These are phyloP conservation scores for Colletotrichum cereale DNA, from an alignment of 2,329 filamentous ascomycete genomes.

Conservation along the genomic window DNA sequence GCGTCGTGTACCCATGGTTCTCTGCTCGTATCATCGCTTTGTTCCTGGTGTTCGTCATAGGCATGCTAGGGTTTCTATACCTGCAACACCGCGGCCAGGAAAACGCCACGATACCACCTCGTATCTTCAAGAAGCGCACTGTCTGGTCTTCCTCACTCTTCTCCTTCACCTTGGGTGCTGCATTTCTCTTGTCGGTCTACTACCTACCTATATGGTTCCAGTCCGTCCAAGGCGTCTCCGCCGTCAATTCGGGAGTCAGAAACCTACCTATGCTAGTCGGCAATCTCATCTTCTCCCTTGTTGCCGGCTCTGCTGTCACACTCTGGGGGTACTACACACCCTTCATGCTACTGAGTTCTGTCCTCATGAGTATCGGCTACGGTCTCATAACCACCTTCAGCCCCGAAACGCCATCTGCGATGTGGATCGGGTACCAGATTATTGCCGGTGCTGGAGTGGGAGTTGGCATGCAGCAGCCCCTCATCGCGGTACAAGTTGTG, in stretches of 20 bases:
- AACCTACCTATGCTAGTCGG: constrained; percentile 56
- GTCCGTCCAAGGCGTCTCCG: constrained; percentile 55
- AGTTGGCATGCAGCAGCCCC: constrained; percentile 57
- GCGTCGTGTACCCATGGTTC: constrained; percentile 62
- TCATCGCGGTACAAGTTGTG: constrained; percentile 60
- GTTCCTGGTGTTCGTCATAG: constrained; percentile 59
- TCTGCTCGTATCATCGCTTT: constrained; percentile 63
- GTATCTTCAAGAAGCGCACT: constrained; percentile 55
- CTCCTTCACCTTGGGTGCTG: constrained; percentile 54
- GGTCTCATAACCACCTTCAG: constrained; percentile 59
- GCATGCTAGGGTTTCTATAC: constrained; percentile 52
- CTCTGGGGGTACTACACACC: constrained; percentile 59
- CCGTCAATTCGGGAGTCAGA: constrained; percentile 55
- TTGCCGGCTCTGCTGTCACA: constrained; percentile 52
- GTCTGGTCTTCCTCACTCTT: constrained; percentile 52
- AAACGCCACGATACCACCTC: constrained; percentile 57
- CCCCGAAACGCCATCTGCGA: constrained; percentile 47
- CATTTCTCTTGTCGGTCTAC: constrained; percentile 49
- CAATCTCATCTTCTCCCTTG: constrained; percentile 51
- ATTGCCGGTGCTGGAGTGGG: constrained; percentile 58
- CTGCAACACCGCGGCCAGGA: constrained; percentile 56
- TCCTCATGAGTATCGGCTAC: constrained; percentile 52
- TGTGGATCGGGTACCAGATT: constrained; percentile 61
- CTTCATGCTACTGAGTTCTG: constrained; percentile 54
- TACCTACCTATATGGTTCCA: constrained; percentile 62